Conservation (phyloP, 129 eudicot genomes). For the Gnaphalium uliginosum region DNA sequence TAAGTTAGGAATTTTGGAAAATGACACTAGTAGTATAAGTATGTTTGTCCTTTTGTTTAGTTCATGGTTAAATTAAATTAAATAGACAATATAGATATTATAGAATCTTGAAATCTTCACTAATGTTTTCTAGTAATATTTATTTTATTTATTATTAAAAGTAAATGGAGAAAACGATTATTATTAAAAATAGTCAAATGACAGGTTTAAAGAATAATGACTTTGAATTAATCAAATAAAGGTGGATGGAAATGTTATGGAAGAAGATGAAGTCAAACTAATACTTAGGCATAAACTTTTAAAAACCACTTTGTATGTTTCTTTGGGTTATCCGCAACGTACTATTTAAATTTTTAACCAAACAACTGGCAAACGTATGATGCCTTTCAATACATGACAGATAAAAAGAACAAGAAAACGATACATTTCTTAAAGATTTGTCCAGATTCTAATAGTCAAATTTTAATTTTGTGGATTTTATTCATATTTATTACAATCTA, state of each 20-base stretch:
- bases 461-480: too few relatives aligned
- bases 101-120: too few relatives aligned
- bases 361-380: not conserved
- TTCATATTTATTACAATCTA: too few relatives aligned
- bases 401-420: not conserved
- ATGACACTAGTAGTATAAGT: not conserved
- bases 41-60: not conserved
- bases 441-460: too few relatives aligned
- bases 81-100: too few relatives aligned
- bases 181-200: too few relatives aligned
- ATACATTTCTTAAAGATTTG: too few relatives aligned
- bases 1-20: slow-evolving; percentile 7
- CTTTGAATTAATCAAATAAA: slow-evolving; percentile 9
- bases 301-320: not conserved
- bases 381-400: not conserved
- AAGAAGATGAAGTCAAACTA: slow-evolving; percentile 1
- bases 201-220: not conserved
- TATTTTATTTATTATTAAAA: too few relatives aligned
- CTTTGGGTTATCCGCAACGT: not conserved
- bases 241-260: not conserved
- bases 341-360: not conserved
- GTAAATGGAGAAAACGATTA: too few relatives aligned
- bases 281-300: not conserved
- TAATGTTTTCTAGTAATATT: too few relatives aligned
- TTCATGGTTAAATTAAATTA: not conserved